These are phyloP conservation scores for Patellifolia procumbens DNA, from an alignment of 179 eudicot genomes.

Conservation along the genomic window DNA sequence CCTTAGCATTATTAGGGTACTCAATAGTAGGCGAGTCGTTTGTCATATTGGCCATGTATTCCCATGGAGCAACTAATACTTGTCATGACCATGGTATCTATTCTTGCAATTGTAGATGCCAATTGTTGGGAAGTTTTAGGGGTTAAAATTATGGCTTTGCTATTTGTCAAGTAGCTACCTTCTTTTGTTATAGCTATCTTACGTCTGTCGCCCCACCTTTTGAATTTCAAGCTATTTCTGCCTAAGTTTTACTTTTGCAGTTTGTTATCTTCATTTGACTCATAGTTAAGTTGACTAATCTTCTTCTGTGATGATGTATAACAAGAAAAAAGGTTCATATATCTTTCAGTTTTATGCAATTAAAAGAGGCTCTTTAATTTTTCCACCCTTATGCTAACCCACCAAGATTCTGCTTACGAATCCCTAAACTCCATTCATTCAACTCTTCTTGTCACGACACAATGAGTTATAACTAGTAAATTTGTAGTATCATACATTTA, in stretches of 20 bases:
- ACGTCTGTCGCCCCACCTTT: background rate
- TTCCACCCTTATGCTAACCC: background rate
- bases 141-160: background rate
- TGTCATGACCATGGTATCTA: background rate
- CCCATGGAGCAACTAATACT: slow-evolving; percentile 1
- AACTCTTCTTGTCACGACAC: background rate
- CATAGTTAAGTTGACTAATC: background rate
- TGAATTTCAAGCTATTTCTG: background rate
- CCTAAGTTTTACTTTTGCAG: background rate
- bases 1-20: background rate
- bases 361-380: no score
- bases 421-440: background rate
- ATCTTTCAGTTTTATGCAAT: background rate
- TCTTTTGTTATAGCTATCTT: background rate
- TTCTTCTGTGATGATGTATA: background rate
- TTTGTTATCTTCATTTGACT: background rate
- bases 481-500: background rate
- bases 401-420: background rate
- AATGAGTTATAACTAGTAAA: no score
- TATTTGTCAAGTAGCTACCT: background rate
- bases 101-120: background rate
- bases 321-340: background rate
- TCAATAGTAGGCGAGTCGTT: background rate
- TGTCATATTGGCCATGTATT: background rate
- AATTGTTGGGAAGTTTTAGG: background rate